These are phyloP conservation scores for Scenedesmus sp. DNA, from an alignment of 163 green algal species.

Conservation along the genomic window DNA sequence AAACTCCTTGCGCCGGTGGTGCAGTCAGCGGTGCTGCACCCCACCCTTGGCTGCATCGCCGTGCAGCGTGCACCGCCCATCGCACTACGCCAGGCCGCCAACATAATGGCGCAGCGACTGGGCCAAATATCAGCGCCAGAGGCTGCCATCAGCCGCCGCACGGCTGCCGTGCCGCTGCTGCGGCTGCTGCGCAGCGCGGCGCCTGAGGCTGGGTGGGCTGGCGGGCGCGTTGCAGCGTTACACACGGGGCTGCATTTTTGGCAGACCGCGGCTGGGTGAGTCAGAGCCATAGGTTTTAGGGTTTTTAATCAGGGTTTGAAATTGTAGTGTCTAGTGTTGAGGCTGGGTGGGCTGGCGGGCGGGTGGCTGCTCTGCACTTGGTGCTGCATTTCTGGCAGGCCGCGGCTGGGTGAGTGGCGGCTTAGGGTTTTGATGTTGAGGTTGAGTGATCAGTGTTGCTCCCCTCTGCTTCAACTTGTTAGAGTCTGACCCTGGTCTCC, in stretches of 20 bases:
- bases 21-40: constrained; percentile 58
- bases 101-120: constrained; percentile 52
- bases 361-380: constrained; percentile 53
- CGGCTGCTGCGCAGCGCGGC: constrained; percentile 9
- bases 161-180: constrained; percentile 49
- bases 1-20: constrained; percentile 52
- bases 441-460: neutral
- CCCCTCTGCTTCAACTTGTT: neutral
- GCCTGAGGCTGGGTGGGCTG: constrained; percentile 15
- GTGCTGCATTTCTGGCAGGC: constrained; percentile 60
- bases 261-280: constrained; percentile 41
- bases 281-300: neutral
- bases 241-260: constrained; percentile 66
- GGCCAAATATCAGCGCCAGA: constrained; percentile 40
- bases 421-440: no score
- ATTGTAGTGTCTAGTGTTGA: neutral
- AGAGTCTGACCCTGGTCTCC: neutral
- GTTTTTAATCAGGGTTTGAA: neutral
- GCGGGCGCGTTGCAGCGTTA: constrained; percentile 21
- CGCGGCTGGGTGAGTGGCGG: constrained; percentile 19
- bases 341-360: constrained; percentile 4
- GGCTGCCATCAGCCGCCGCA: constrained; percentile 39
- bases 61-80: constrained; percentile 53
- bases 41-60: constrained; percentile 53
- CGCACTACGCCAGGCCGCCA: constrained; percentile 35